Evolutionary conservation across 1,284 basidiomycete genomes (phyloP), one percentile per base, ranked within the genome.

Genomic region (Hymenochaete sp.): DNA sequence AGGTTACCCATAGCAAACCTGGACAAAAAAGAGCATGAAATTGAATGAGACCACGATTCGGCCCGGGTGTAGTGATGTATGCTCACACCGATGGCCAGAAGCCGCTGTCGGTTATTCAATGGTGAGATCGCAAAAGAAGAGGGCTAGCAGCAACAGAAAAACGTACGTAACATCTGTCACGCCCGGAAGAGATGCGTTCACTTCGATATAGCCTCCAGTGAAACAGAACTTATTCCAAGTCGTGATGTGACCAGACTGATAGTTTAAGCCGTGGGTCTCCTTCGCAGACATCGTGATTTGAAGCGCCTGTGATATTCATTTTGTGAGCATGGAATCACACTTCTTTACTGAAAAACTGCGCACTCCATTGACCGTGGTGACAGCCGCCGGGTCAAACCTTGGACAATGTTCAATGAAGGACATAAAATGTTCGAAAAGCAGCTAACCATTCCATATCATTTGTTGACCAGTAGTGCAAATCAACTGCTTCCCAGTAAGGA

Each of bases 381-480:
- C 68, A 26, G 75, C 75, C 7, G 64, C 64, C 0, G 87, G 73
- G 55, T 84, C 77, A 56, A 86, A 80, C 69, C 70, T 73, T 55
- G 3, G 21, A 37, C 13, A 40, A 44, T n/a, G 29, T 19, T n/a
- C 14, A 22, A 28, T 27, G 22, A 29, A n/a, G 33, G 5, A 35
- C 14, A 8, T n/a, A 35, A 35, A 5, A 35, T 35, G 32, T 5
- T 8, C 14, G 8, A 2, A 6, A 7, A n/a, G 3, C n/a, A n/a
- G 25, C 40, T 21, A 18, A 67, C 67, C 67, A 71, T 53, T 71
- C 67, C 43, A 68, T 56, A 54, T 69, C 67, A 38, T 58, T 56
- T 39, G 67, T 70, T 21, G 57, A 68, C 84, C 85, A 86, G 59
- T 87, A 88, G 59, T 87, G 77, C 29, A 89, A 54, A 57, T 80